These are phyloP conservation scores for Thymus mandschuricus DNA, from an alignment of 257 asterid species.

Conservation along the genomic window DNA sequence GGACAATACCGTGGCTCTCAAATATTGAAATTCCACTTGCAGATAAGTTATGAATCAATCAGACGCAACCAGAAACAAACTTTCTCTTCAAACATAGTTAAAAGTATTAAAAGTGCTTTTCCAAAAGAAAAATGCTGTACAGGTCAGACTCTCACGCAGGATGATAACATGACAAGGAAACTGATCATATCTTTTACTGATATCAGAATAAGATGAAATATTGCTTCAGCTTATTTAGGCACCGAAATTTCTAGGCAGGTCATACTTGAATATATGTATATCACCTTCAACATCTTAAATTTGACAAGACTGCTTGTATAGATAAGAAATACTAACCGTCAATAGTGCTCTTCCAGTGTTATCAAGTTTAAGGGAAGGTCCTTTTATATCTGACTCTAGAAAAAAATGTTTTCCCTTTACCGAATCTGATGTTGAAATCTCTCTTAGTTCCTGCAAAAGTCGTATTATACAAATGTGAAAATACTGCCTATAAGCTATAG, in stretches of 20 bases:
- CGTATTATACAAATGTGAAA: conserved; percentile 7
- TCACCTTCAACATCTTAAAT: conserved; percentile 6
- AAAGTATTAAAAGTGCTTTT: neutral
- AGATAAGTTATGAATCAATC: conserved; percentile 8
- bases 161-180: neutral
- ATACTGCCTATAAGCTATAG: conserved; percentile 4
- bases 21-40: neutral
- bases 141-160: neutral
- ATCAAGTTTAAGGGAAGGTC: conserved; percentile 87
- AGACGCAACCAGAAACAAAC: neutral
- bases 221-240: conserved; percentile 5
- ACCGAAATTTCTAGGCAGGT: neutral
- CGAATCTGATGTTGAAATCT: conserved; percentile 60
- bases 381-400: conserved; percentile 86
- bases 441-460: conserved; percentile 68
- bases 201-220: neutral
- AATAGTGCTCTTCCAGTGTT: conserved; percentile 88
- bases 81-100: neutral
- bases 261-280: neutral
- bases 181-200: neutral
- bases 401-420: conserved; percentile 90
- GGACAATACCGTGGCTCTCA: neutral
- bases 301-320: neutral
- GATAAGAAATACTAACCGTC: conserved; percentile 61
- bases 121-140: neutral